Conservation (phyloP, 306 rosid species). For the Malus domestica region DNA sequence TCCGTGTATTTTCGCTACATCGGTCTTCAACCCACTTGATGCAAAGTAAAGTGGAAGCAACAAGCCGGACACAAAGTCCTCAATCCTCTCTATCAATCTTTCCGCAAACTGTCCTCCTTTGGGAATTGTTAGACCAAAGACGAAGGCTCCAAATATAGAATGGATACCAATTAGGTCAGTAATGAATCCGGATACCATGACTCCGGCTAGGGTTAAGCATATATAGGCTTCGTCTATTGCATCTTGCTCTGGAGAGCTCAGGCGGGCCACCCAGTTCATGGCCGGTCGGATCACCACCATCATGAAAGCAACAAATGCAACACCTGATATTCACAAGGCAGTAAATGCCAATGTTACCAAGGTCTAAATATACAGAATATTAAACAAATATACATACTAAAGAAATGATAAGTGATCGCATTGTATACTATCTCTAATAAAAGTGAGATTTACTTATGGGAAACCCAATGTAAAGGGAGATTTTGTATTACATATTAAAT, state of each 20-base stretch:
- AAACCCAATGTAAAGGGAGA: neutral
- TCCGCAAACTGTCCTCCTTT: conserved; percentile 51
- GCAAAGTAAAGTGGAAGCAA: conserved; percentile 82
- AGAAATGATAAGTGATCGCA: neutral
- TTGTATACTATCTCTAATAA: neutral
- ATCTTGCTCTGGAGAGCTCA: conserved; percentile 38
- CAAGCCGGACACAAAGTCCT: conserved; percentile 77
- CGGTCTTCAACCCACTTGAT: conserved; percentile 74
- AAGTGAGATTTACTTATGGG: neutral
- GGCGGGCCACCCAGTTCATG: conserved; percentile 52
- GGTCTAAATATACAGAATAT: neutral
- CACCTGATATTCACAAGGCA: conserved; percentile 27
- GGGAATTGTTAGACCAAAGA: conserved; percentile 72
- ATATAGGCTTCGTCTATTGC: conserved; percentile 48
- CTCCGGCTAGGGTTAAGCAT: conserved; percentile 57
- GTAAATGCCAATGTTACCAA: neutral
- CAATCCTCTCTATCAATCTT: conserved; percentile 57
- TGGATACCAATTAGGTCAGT: conserved; percentile 85
- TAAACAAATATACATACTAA: too few species aligned
- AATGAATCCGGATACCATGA: conserved; percentile 57
- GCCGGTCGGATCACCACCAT: conserved; percentile 43
- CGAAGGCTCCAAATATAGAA: conserved; percentile 75
- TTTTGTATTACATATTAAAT: too few species aligned
- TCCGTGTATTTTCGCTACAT: conserved; percentile 58
- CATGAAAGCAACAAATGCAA: conserved; percentile 56